A percentile compares a stretch with the other conserved stretches of the same genome.
Conservation (phyloP, 2,329 filamentous ascomycete genomes). For the Bimuria novae-zelandiae region DNA sequence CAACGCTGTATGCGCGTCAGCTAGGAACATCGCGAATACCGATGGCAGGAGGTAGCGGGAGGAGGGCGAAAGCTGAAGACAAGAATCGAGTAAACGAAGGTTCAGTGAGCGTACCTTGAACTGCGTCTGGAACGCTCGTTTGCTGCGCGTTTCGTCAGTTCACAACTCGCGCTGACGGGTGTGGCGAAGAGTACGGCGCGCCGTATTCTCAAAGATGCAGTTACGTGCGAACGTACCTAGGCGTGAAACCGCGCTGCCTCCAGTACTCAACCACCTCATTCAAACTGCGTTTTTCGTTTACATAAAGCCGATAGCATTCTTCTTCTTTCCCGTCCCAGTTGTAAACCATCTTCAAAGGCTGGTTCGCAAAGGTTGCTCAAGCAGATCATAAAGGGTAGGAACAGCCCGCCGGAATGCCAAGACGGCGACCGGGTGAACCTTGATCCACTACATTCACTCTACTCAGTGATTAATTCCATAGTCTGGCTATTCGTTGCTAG, state of each 20-base stretch:
- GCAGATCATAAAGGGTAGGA: conserved; percentile 19
- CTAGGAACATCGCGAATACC: background rate
- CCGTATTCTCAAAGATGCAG: conserved; percentile 23
- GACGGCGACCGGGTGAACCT: conserved; percentile 1
- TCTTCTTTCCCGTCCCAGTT: conserved; percentile 70
- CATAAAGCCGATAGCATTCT: conserved; percentile 73
- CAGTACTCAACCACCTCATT: conserved; percentile 74
- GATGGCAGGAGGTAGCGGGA: background rate
- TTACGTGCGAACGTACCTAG: conserved; percentile 62
- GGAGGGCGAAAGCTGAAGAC: too few relatives aligned
- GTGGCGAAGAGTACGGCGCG: conserved; percentile 27
- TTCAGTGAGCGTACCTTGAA: conserved; percentile 57
- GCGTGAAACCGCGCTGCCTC: conserved; percentile 67
- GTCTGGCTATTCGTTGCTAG: background rate
- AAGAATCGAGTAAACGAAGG: background rate
- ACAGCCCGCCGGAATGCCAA: conserved; percentile 28
- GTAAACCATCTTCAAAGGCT: conserved; percentile 49
- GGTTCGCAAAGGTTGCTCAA: conserved; percentile 18
- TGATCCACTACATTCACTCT: background rate
- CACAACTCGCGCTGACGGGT: background rate
- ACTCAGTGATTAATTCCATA: too few relatives aligned
- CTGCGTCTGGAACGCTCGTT: conserved; percentile 75
- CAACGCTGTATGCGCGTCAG: conserved; percentile 56
- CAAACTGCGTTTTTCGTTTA: conserved; percentile 72
- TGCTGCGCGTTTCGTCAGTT: conserved; percentile 52